These are phyloP conservation scores for Pythium insidiosum DNA, from an alignment of 352 stramenopile genomes.

Conservation along the genomic window DNA sequence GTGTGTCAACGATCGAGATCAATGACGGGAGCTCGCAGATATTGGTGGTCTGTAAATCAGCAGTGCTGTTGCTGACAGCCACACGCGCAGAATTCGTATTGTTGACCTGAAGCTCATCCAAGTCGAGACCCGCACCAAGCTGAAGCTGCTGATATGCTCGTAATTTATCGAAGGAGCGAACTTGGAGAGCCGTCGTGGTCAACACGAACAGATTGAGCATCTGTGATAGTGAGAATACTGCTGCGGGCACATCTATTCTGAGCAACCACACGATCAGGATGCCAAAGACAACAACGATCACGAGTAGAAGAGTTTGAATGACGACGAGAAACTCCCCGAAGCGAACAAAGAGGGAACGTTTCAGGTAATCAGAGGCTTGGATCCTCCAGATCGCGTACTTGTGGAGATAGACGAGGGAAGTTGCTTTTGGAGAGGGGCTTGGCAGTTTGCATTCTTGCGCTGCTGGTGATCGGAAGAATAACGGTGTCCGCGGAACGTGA, in stretches of 20 bases:
- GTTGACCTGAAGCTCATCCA: constrained; percentile 2
- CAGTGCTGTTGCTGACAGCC: neutral
- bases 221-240: constrained; percentile 20
- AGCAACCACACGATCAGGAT: constrained; percentile 22
- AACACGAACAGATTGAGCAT: too few relatives aligned
- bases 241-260: neutral
- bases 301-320: constrained; percentile 43
- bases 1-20: too few relatives aligned
- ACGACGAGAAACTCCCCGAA: constrained; percentile 61
- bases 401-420: constrained; percentile 47
- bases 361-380: constrained; percentile 29
- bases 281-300: constrained; percentile 34
- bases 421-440: too few relatives aligned
- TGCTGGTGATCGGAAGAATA: constrained; percentile 17
- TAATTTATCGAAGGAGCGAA: constrained; percentile 50
- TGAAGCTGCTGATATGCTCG: constrained; percentile 59
- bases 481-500: constrained; percentile 2
- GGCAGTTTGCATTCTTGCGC: too few relatives aligned
- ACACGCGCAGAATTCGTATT: neutral
- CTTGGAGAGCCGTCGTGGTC: too few relatives aligned
- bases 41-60: neutral
- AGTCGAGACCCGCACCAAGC: constrained; percentile 45
- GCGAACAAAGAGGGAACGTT: constrained; percentile 37
- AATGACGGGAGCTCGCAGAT: too few relatives aligned
- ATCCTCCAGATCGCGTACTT: constrained; percentile 28